Percentiles rank a stretch among this genome's conserved stretches.
Evolutionary conservation across 106 monocot species (phyloP).

Genomic region (Dendrobium huoshanense): DNA sequence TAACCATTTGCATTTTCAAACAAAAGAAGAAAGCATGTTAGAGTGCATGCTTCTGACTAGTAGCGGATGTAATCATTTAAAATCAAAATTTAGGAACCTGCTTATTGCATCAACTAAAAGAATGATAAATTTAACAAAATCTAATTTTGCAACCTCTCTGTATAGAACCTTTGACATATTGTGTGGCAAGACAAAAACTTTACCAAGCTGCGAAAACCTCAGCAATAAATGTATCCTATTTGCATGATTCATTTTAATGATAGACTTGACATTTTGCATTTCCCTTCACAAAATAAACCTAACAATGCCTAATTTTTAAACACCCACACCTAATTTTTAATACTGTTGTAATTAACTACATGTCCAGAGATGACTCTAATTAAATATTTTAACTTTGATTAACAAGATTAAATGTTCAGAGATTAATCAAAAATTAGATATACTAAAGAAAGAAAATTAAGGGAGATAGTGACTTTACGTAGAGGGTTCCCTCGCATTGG

Average conservation of each 20-base stretch:
- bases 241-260: neutral
- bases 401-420: neutral
- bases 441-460: neutral
- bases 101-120: neutral
- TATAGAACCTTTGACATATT: neutral
- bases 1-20: neutral
- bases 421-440: neutral
- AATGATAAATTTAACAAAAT: neutral
- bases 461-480: conserved; percentile 40
- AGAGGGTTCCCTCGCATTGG: conserved; percentile 82
- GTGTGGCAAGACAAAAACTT: neutral
- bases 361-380: neutral
- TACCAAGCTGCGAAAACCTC: neutral
- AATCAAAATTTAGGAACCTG: neutral
- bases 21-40: neutral
- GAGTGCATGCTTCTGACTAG: neutral
- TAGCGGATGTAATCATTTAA: neutral
- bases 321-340: neutral
- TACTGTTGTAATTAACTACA: too few relatives aligned
- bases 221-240: neutral
- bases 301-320: neutral
- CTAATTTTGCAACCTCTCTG: neutral
- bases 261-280: neutral
- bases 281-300: neutral
- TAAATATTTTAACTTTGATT: neutral